These are phyloP conservation scores for Ophiocordyceps camponoti-saundersi DNA, from an alignment of 2,329 filamentous ascomycete species.

Conservation along the genomic window DNA sequence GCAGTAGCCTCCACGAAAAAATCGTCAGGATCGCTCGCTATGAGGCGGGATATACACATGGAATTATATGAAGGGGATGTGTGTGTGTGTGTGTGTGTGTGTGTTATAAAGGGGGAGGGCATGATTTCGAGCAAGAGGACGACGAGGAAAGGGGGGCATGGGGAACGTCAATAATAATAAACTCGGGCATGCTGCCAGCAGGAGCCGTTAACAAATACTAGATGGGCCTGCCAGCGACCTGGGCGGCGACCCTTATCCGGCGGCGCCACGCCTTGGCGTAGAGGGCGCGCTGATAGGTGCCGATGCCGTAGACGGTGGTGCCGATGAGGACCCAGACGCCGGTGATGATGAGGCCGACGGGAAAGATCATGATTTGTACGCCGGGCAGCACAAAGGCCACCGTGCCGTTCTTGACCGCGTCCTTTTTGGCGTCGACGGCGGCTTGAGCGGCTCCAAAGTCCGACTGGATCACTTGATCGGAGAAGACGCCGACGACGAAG, in stretches of 20 bases:
- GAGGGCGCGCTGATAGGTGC: constrained; percentile 48
- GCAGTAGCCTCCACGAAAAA: no score
- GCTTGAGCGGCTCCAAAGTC: constrained; percentile 28
- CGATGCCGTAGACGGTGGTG: constrained; percentile 39
- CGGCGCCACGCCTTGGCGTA: constrained; percentile 45
- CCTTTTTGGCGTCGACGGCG: constrained; percentile 29
- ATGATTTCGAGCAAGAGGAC: no score
- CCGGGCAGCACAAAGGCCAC: constrained; percentile 55
- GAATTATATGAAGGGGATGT: no score
- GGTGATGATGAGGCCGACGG: constrained; percentile 51
- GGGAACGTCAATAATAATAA: no score
- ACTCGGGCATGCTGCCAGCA: no score
- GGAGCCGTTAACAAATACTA: neutral
- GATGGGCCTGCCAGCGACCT: neutral
- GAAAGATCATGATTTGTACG: constrained; percentile 49
- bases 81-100: no score
- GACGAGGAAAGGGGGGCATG: no score
- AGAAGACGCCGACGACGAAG: constrained; percentile 57
- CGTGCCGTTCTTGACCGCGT: constrained; percentile 28
- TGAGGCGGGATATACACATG: no score
- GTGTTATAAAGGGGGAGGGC: no score
- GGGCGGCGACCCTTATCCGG: constrained; percentile 7
- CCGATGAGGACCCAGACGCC: constrained; percentile 43
- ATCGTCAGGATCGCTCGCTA: no score
- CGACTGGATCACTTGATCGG: constrained; percentile 36